Evolutionary conservation across 148 eudicot genomes (phyloP), one percentile per base, ranked within the genome.

Genomic region (Tetragonia tetragonoides): DNA sequence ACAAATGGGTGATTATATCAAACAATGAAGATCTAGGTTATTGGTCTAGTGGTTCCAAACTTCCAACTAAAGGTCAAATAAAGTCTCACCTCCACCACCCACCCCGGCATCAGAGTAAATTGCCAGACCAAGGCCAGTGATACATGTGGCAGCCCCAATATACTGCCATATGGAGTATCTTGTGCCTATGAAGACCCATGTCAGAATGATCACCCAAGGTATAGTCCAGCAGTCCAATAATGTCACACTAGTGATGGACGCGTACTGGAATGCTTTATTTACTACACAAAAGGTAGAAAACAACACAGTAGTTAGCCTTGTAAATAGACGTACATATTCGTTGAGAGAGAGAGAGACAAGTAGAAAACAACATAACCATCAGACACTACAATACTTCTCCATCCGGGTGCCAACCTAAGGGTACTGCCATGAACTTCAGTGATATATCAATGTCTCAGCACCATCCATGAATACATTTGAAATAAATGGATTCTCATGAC

Each of bases 211-310:
- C 40, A 87, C 95, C 97, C 97, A 95, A 37, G 92, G 91, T 70
- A 92, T 73, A 2, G 97, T 87, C 89, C 91, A 91, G 78, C 97
- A 92, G 78, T 92, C 99, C 81, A 95, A 82, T 66, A 95, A 73
- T 3, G 96, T 88, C 73, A 92, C 97, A 70, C 96, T 91, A 8
- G 99, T 95, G 78, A 92, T 91, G 78, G 97, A 95, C 68, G 99
- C 81, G 81, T 66, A 90, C 82, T 95, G 89, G 78, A 24, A 92
- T 47, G 98, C 95, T 82, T 89, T 90, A 85, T 77, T 88, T 68
- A 85, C 98, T 94, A 91, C 93, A 89, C 47, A 60, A n/a, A 73
- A 42, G 16, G 61, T 56, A 57, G 7, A 69, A 76, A 79, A 18
- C 10, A 67, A 66, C 64, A 76, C 38, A 28, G 60, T 24, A 3